Evolutionary conservation across 1,284 basidiomycete species (phyloP).

Genomic region (Vanrija pseudolonga): DNA sequence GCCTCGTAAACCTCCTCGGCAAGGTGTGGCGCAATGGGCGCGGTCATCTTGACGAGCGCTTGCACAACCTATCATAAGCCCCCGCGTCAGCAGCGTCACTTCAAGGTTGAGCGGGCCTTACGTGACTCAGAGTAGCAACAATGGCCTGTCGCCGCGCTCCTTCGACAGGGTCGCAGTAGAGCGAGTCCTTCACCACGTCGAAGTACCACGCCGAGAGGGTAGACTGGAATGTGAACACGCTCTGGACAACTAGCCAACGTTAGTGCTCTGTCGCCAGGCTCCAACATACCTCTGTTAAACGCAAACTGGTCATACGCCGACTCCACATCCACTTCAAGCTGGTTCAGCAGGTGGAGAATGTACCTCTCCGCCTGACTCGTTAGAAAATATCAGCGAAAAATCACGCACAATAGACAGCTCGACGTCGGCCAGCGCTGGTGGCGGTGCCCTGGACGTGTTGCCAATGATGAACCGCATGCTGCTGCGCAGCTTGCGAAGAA

Average conservation of each 20-base stretch:
- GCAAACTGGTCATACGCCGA: slow-evolving; percentile 71
- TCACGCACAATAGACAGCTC: slow-evolving; percentile 32
- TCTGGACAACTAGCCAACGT: slow-evolving; percentile 45
- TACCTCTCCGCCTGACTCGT: slow-evolving; percentile 77
- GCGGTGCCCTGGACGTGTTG: slow-evolving; percentile 56
- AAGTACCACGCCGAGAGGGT: slow-evolving; percentile 69
- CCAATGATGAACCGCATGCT: slow-evolving; percentile 86
- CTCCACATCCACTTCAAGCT: slow-evolving; percentile 64
- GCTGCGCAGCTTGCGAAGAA: slow-evolving; percentile 81
- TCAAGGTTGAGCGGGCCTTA: slow-evolving; percentile 42
- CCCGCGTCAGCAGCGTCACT: slow-evolving; percentile 31
- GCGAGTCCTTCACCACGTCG: slow-evolving; percentile 82
- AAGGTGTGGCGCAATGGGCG: slow-evolving; percentile 85
- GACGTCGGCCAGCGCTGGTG: slow-evolving; percentile 14
- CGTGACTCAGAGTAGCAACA: slow-evolving; percentile 69
- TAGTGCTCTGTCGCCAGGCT: not conserved
- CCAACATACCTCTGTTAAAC: slow-evolving; percentile 71
- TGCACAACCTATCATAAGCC: slow-evolving; percentile 58
- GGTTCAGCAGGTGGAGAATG: slow-evolving; percentile 76
- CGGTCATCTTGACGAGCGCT: slow-evolving; percentile 68
- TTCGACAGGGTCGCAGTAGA: slow-evolving; percentile 68
- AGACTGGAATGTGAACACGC: slow-evolving; percentile 50
- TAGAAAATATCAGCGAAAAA: slow-evolving; percentile 53
- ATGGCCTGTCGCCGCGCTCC: slow-evolving; percentile 61
- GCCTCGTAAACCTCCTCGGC: slow-evolving; percentile 79